Percentiles rank a stretch among this genome's conserved stretches.
Evolutionary conservation across 257 asterid species (phyloP).

Genomic region (Nicotiana otophora): DNA sequence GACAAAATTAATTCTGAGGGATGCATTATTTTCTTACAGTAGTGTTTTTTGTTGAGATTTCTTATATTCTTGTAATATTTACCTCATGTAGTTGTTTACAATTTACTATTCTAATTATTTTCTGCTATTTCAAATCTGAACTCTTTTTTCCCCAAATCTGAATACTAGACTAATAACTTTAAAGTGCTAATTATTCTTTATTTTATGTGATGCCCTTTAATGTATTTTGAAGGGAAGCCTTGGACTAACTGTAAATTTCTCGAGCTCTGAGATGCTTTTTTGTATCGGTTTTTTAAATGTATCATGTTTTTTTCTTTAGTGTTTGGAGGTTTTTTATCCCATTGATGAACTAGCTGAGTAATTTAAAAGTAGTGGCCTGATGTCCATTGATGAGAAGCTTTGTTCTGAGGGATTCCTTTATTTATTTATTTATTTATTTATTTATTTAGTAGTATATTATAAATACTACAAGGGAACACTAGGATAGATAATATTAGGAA

Average conservation of each 20-base stretch:
- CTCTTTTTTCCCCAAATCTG: no score
- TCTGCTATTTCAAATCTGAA: background rate
- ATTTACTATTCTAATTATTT: background rate
- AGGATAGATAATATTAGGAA: no score
- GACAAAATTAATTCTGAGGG: background rate
- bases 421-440: background rate
- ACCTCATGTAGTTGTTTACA: no score
- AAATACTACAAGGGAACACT: no score
- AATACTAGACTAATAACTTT: no score
- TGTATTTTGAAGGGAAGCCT: no score
- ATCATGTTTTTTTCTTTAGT: background rate
- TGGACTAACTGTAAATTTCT: no score
- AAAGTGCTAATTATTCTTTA: no score
- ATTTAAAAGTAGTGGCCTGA: conserved; percentile 9
- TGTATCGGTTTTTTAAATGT: background rate
- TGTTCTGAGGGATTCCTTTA: background rate
- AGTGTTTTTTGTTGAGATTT: background rate
- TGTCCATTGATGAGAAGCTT: conserved; percentile 1
- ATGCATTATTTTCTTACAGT: background rate
- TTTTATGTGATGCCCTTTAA: background rate
- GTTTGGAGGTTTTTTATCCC: background rate
- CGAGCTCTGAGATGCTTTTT: no score
- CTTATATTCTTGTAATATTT: no score
- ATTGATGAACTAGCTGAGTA: background rate
- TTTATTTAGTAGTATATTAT: background rate